phyloP scores from a whole-genome alignment of 148 eudicot species.

The Silene latifolia region DNA sequence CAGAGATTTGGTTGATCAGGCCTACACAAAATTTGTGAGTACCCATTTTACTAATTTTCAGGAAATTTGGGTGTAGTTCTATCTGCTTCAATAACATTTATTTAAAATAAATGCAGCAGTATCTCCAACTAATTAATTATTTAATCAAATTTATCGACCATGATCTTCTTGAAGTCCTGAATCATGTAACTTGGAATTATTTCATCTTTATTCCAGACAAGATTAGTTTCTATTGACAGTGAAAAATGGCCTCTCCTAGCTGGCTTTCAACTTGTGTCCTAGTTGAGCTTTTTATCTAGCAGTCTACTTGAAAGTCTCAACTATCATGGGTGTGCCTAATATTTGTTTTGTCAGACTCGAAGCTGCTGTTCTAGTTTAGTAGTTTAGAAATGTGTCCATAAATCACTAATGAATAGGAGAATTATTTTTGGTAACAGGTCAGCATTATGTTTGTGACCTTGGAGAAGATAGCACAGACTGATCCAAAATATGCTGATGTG shows the following conservation, averaged over 20 bases:
- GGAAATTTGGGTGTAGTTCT: not conserved
- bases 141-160: not conserved
- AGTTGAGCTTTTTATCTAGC: not conserved
- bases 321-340: not conserved
- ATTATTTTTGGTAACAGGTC: conserved; percentile 47
- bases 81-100: not conserved
- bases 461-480: conserved; percentile 84
- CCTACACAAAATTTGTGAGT: conserved; percentile 88
- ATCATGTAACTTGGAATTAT: not conserved
- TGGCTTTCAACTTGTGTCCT: not conserved
- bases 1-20: conserved; percentile 97
- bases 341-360: not conserved
- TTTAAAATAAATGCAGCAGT: not conserved
- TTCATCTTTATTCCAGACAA: not conserved
- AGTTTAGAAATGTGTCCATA: not conserved
- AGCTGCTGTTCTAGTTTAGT: not conserved
- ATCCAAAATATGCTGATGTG: conserved; percentile 78
- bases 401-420: not conserved
- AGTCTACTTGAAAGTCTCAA: not conserved
- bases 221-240: not conserved
- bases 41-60: not conserved
- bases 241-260: not conserved
- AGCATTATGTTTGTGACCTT: conserved; percentile 86
- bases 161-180: not conserved
- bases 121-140: not conserved